These are phyloP conservation scores for Eleusine indica DNA, from an alignment of 176 grass and related monocot genomes.

Conservation along the genomic window DNA sequence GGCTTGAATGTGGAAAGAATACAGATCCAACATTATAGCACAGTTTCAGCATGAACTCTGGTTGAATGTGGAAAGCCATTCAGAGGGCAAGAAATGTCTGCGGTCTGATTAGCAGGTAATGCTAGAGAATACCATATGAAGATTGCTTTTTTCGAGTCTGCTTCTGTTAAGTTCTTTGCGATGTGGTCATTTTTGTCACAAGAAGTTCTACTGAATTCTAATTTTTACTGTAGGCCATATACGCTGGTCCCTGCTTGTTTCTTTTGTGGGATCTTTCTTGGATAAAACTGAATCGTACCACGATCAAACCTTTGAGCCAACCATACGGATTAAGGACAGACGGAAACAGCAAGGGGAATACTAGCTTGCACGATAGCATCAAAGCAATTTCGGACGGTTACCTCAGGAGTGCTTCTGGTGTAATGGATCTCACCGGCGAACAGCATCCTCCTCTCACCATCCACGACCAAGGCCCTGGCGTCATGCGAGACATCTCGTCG, in stretches of 20 bases:
- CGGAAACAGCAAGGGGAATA: not conserved
- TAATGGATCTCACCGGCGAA: conserved; percentile 93
- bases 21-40: no score
- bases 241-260: not conserved
- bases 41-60: not conserved
- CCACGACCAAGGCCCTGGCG: conserved; percentile 59
- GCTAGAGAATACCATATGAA: not conserved
- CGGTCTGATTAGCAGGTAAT: not conserved
- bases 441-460: conserved; percentile 62
- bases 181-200: not conserved
- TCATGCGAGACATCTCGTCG: conserved; percentile 57
- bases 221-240: not conserved
- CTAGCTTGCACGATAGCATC: not conserved
- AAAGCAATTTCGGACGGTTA: not conserved
- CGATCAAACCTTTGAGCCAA: not conserved
- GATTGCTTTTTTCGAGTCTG: not conserved
- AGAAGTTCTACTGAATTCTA: not conserved
- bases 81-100: not conserved
- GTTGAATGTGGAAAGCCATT: not conserved
- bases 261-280: not conserved
- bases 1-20: not conserved
- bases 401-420: conserved; percentile 76
- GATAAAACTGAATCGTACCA: not conserved
- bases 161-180: not conserved
- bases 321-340: not conserved